These are phyloP conservation scores for Alternaria hordeiaustralica DNA, from an alignment of 2,329 filamentous ascomycete species.

Conservation along the genomic window DNA sequence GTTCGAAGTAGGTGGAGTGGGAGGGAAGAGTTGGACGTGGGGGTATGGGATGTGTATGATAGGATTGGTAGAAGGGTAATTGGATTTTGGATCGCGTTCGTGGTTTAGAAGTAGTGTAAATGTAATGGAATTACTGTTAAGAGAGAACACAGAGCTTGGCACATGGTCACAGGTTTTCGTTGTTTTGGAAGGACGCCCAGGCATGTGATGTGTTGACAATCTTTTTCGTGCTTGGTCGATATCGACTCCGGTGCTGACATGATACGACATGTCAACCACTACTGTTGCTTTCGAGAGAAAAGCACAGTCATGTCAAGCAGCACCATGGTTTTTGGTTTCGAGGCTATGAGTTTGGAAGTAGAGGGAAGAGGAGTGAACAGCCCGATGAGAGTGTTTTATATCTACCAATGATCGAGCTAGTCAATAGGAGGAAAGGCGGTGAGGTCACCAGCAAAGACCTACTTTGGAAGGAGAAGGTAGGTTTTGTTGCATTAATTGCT, in stretches of 20 bases:
- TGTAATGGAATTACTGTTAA: too few relatives aligned
- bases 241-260: too few relatives aligned
- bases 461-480: neutral
- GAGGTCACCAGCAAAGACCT: neutral
- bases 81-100: neutral
- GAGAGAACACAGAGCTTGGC: too few relatives aligned
- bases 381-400: neutral
- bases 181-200: too few relatives aligned
- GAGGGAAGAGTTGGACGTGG: too few relatives aligned
- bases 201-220: too few relatives aligned
- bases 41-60: neutral
- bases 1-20: neutral
- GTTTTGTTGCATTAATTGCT: neutral
- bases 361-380: neutral
- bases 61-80: neutral
- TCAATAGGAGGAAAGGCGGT: neutral
- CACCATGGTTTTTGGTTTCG: too few relatives aligned
- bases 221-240: too few relatives aligned
- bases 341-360: neutral
- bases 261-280: too few relatives aligned
- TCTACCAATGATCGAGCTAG: neutral
- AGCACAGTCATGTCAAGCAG: too few relatives aligned
- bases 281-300: too few relatives aligned
- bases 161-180: too few relatives aligned
- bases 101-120: neutral